phyloP scores from a whole-genome alignment of 495 filamentous ascomycete species.

The Penicillium macrosclerotiorum region DNA sequence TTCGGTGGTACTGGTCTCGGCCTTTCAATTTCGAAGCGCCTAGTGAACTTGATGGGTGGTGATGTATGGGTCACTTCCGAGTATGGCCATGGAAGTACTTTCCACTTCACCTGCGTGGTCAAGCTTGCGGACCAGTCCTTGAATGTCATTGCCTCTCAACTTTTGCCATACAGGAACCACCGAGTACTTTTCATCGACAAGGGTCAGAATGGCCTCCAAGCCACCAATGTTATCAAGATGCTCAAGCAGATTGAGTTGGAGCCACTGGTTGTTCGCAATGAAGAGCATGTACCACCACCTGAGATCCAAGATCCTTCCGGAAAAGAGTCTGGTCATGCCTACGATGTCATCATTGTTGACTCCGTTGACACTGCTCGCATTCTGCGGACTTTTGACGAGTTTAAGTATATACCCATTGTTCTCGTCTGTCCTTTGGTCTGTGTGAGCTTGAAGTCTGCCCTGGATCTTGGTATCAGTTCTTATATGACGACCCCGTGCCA shows the following conservation, averaged over 20 bases:
- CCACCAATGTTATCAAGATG: constrained; percentile 75
- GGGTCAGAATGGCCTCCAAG: constrained; percentile 70
- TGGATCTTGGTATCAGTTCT: constrained; percentile 94
- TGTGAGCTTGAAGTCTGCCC: constrained; percentile 88
- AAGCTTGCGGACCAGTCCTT: constrained; percentile 83
- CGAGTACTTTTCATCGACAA: constrained; percentile 96
- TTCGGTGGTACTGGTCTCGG: constrained; percentile 97
- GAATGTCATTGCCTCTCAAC: constrained; percentile 74
- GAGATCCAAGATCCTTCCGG: constrained; percentile 57
- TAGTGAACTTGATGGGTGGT: constrained; percentile 97
- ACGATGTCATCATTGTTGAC: constrained; percentile 97
- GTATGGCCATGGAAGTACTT: constrained; percentile 90
- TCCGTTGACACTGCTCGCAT: constrained; percentile 85
- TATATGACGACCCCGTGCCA: constrained; percentile 99
- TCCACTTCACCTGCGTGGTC: constrained; percentile 95
- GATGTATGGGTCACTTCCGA: constrained; percentile 95
- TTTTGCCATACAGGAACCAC: constrained; percentile 82
- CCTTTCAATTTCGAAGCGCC: constrained; percentile 90
- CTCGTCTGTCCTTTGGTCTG: constrained; percentile 87
- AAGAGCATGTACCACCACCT: constrained; percentile 55
- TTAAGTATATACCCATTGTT: constrained; percentile 97
- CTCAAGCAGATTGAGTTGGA: constrained; percentile 74
- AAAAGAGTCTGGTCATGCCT: constrained; percentile 62
- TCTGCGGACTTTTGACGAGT: constrained; percentile 82
- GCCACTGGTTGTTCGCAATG: constrained; percentile 75